Evolutionary conservation across 108 stramenopile genomes (phyloP), one percentile per base, ranked within the genome.

Genomic region (Nitzschia inconspicua): DNA sequence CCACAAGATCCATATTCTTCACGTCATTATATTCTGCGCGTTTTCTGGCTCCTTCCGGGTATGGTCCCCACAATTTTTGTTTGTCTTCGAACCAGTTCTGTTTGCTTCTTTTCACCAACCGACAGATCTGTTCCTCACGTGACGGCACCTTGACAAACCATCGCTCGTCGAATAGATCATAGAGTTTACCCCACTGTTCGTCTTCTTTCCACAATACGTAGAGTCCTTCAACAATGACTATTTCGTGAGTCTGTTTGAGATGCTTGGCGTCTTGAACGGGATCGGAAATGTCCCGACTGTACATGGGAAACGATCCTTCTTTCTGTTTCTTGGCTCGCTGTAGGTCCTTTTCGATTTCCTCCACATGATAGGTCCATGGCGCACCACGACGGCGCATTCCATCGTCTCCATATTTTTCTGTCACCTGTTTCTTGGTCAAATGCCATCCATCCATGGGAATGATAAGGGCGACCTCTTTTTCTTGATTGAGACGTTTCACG

Each of bases 381-480:
- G 87, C 82, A n/a, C 87, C 84, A n/a, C 84, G 69, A 13, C 82
- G 59, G 24, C 61, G 68, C 43, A 73, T 27, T 13, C 70, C 51
- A 18, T 77, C 76, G 29, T 71, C 71, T 13, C 34, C 30, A 67
- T 57, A 23, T 58, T 47, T 70, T 24, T 50, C 44, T 57, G 61
- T 39, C 9, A 85, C 48, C 49, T 75, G 34, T 2, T 68, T 29
- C 31, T 76, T 60, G 10, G 79, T 39, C 41, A 63, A 78, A 51
- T 88, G 87, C 67, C 72, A 88, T 16, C 87, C 87, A 50, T 88
- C 87, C 82, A 88, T 83, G 9, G 83, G 82, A 13, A 88, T 14
- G 19, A 70, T 79, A 2, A 79, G 52, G n/a, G 73, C 57, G 24
- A 53, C 50, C 10, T 62, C 72, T 16, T 13, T 26, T 4, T 37